Evolutionary conservation across 345 rosid species (phyloP).

Genomic region (Hirschfeldia incana): DNA sequence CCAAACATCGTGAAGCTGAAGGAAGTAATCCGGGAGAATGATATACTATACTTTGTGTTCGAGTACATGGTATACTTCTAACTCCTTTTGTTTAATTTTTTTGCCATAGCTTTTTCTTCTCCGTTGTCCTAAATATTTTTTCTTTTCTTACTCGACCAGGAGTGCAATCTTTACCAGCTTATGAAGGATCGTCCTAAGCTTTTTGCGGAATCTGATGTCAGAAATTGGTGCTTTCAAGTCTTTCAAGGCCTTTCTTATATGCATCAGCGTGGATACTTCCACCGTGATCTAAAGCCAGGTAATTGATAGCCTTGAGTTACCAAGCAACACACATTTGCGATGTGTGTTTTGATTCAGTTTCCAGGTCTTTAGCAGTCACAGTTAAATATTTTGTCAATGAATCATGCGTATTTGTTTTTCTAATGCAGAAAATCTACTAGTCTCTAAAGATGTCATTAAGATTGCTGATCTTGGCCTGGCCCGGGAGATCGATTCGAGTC

Average conservation of each 20-base stretch:
- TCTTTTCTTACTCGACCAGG: conserved; percentile 46
- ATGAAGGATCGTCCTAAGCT: conserved; percentile 75
- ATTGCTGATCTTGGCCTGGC: conserved; percentile 99
- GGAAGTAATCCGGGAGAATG: conserved; percentile 92
- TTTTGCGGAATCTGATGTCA: conserved; percentile 75
- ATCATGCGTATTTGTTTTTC: background rate
- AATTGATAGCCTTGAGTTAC: conserved; percentile 26
- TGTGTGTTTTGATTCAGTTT: background rate
- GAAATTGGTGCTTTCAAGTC: conserved; percentile 96
- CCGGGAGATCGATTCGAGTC: conserved; percentile 77
- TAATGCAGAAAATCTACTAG: conserved; percentile 76
- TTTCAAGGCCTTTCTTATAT: conserved; percentile 94
- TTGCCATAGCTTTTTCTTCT: background rate
- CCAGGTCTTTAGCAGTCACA: background rate
- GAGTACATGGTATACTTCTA: conserved; percentile 78
- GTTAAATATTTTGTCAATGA: background rate
- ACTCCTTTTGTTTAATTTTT: conserved; percentile 14
- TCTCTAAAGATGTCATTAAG: conserved; percentile 69
- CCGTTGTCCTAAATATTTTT: background rate
- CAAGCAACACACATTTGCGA: conserved; percentile 5
- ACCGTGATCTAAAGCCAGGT: conserved; percentile 99
- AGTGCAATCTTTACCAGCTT: conserved; percentile 87
- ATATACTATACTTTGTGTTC: conserved; percentile 78
- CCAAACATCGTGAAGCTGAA: conserved; percentile 94
- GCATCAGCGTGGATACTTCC: conserved; percentile 94